Evolutionary conservation across 108 stramenopile genomes (phyloP).

Genomic region (Parmales sp.): DNA sequence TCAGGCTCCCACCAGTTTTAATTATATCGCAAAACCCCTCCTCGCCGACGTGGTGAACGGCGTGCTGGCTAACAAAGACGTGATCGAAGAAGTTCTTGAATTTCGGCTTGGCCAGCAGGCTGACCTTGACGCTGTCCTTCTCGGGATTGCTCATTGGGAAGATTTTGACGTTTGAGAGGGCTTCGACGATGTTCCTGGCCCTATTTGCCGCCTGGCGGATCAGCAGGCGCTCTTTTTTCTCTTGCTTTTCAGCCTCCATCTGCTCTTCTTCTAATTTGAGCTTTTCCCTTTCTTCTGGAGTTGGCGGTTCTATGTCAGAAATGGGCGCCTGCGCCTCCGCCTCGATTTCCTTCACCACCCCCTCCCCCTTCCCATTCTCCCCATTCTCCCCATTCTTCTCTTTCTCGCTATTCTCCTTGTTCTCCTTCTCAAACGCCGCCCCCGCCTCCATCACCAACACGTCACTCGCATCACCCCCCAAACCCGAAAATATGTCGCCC

Average conservation of each 20-base stretch:
- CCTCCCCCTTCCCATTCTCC: neutral
- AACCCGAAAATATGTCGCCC: constrained; percentile 34
- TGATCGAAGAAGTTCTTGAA: constrained; percentile 18
- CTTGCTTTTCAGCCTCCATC: neutral
- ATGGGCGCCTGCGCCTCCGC: neutral
- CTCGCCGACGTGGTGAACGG: neutral
- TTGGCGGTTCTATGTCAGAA: neutral
- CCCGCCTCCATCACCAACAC: neutral
- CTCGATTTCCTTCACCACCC: neutral
- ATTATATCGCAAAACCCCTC: constrained; percentile 8
- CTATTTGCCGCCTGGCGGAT: neutral
- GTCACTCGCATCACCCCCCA: constrained; percentile 12
- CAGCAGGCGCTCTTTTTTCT: neutral
- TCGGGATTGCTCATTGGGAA: neutral
- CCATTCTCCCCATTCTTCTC: neutral
- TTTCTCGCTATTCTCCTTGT: neutral
- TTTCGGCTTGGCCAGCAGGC: neutral
- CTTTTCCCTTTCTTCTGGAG: no score
- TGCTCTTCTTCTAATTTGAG: neutral
- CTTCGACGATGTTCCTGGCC: constrained; percentile 5
- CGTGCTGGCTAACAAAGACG: constrained; percentile 11
- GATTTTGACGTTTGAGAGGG: neutral
- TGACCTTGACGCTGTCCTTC: neutral
- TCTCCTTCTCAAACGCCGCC: neutral
- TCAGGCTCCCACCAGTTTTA: neutral